Evolutionary conservation across 2,329 filamentous ascomycete species (phyloP), one percentile per base, ranked within the genome.

Genomic region (Onygenales sp.): DNA sequence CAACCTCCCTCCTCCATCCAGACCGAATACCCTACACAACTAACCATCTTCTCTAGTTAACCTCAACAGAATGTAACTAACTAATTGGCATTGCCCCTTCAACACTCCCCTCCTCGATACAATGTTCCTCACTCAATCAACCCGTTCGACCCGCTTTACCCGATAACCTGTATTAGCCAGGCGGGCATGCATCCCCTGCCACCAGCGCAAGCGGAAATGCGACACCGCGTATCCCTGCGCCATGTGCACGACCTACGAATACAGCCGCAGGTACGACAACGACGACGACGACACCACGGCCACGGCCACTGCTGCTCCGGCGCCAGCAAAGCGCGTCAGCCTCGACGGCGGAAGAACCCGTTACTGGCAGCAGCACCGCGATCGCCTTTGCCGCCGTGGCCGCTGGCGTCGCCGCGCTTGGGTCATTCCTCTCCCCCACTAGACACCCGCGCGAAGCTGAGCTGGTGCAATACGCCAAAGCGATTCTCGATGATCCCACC

Each of bases 181-280:
- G 42, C 66, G 66, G 41, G 63, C 64, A 56, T 67, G 64, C 49
- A 61, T 63, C 13, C 64, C 64, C 2, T 66, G 64, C 50, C 64
- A 66, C 32, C 60, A 66, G 60, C 64, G 64, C 47, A 67, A 66
- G 57, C 63, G 64, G n/a, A 66, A 66, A 63, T 66, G 64, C 50
- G 63, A 66, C 49, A 52, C 21, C 3, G 45, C n/a, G 36, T 62
- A 64, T 58, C 65, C 65, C n/a, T 67, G 65, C 53, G 53, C 55
- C 48, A 65, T 55, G 59, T 67, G 64, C 56, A 58, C 59, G 49
- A 64, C 57, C 7, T 66, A 65, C 45, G 56, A 33, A 47, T 67
- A 67, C 33, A 53, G 57, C 50, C 66, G 64, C 56, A 62, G 47
- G 14, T 67, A 67, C 50, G 13, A 48, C 38, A 54, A 61, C 32